Evolutionary conservation across 441 rosid genomes (phyloP), one percentile per base, ranked within the genome.

Genomic region (Arabidopsis hybrid): DNA sequence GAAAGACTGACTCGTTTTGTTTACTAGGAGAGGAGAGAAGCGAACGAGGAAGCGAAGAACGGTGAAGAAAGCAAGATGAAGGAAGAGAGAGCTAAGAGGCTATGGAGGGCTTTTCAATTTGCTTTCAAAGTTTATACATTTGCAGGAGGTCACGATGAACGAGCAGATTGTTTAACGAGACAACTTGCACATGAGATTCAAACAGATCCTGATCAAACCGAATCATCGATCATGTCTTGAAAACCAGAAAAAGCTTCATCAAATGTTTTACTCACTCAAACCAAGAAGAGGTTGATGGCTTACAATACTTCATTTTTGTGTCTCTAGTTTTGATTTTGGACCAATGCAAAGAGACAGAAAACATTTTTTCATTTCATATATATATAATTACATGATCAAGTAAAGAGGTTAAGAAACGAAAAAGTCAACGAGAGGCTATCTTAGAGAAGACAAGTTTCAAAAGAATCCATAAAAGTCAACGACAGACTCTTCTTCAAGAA

Each of bases 141-240:
- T 66, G 92, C 95, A 8, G 95, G 95, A 32, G 95, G 91, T 49
- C 89, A 83, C 2, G 93, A 91, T 69, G 93, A 88, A 32, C 79
- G 87, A 52, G 89, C 90, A 4, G 89, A 89, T 57, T 75, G 68
- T 56, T 60, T 91, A 73, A 82, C 84, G 53, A 80, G 63, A 72
- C 84, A 86, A 73, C 78, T 91, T 78, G 92, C 93, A 60, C 78
- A 81, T 8, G 88, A 86, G 79, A 88, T 84, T 72, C 79, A 84
- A 68, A 81, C 76, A 2, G 83, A 82, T 63, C 84, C 83, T 69
- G 72, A 55, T 21, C 73, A 80, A 49, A 16, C 74, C 4, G 74
- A 72, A 26, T 46, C 73, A 53, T 55, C 45, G 26, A 69, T 36
- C 65, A 55, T 21, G 52, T 66, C 63, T 9, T 66, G 49, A 45